Conservation (phyloP, 768 basidiomycete species). For the Scleroderma citrinum region DNA sequence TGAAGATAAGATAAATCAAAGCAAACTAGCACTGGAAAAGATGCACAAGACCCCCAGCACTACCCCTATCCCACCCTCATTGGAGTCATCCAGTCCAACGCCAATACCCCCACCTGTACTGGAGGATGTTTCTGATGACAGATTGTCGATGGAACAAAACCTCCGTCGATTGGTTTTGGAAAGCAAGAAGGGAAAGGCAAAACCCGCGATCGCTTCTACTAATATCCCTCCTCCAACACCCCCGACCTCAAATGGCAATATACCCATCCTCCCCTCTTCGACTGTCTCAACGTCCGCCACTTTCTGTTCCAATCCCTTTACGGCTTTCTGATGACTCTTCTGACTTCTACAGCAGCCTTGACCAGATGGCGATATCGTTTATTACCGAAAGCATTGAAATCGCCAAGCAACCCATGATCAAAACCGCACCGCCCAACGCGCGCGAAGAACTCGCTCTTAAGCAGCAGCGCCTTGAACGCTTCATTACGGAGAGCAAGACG, state of each 20-base stretch:
- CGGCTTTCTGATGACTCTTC: not conserved
- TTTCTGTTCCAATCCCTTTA: not conserved
- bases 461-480: constrained; percentile 42
- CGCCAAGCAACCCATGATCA: constrained; percentile 23
- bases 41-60: not conserved
- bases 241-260: not conserved
- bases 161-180: constrained; percentile 22
- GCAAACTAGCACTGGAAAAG: constrained; percentile 31
- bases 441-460: constrained; percentile 37
- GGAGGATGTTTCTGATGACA: constrained; percentile 10
- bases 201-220: constrained; percentile 24
- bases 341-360: constrained; percentile 23
- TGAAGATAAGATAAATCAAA: constrained; percentile 36
- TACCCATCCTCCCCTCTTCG: constrained; percentile 1
- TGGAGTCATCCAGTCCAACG: not conserved
- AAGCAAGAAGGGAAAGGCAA: constrained; percentile 34
- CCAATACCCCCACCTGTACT: not conserved
- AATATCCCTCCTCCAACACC: not conserved
- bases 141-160: constrained; percentile 37
- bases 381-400: constrained; percentile 53
- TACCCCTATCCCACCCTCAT: not conserved
- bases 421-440: constrained; percentile 12
- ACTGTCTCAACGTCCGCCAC: constrained; percentile 4
- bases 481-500: constrained; percentile 47
- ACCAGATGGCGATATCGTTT: constrained; percentile 52